phyloP scores from a whole-genome alignment of 208 protist genomes.

The Leishmania arabica region DNA sequence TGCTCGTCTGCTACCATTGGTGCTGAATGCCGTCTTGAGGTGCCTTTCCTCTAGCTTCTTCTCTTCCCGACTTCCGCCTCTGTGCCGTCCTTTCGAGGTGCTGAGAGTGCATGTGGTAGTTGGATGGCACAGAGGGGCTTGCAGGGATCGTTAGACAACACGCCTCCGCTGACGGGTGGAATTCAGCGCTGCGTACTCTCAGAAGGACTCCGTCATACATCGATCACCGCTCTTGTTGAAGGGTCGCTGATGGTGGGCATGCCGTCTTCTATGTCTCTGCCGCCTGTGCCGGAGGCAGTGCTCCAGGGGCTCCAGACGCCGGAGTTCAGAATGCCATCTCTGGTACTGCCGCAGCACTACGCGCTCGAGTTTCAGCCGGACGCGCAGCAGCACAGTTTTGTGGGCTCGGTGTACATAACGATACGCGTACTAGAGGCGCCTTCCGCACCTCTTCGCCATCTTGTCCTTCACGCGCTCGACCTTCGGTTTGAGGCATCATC shows the following conservation, averaged over 20 bases:
- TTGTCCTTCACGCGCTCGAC: slow-evolving; percentile 48
- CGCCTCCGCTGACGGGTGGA: neutral
- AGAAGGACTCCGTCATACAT: neutral
- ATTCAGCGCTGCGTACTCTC: neutral
- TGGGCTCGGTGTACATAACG: slow-evolving; percentile 33
- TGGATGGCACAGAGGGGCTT: neutral
- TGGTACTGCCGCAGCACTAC: slow-evolving; percentile 47
- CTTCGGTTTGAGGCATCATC: slow-evolving; percentile 13
- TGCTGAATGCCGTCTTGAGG: neutral
- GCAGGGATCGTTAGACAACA: neutral
- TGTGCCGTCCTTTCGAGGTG: neutral
- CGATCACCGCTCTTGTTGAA: neutral
- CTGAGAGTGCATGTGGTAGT: neutral
- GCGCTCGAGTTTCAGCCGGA: slow-evolving; percentile 46
- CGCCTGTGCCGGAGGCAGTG: neutral
- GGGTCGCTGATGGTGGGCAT: neutral
- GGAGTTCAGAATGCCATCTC: slow-evolving; percentile 26
- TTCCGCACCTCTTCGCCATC: slow-evolving; percentile 16
- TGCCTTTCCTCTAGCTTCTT: neutral
- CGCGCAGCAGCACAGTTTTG: slow-evolving; percentile 22
- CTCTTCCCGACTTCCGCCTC: neutral
- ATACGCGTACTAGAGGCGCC: slow-evolving; percentile 25
- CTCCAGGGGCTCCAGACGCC: slow-evolving; percentile 17
- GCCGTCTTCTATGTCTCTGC: neutral
- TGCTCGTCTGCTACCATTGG: neutral